Percentiles rank a stretch among this genome's conserved stretches.
Conservation (phyloP, 345 rosid species). For the Dipteronia sinensis region DNA sequence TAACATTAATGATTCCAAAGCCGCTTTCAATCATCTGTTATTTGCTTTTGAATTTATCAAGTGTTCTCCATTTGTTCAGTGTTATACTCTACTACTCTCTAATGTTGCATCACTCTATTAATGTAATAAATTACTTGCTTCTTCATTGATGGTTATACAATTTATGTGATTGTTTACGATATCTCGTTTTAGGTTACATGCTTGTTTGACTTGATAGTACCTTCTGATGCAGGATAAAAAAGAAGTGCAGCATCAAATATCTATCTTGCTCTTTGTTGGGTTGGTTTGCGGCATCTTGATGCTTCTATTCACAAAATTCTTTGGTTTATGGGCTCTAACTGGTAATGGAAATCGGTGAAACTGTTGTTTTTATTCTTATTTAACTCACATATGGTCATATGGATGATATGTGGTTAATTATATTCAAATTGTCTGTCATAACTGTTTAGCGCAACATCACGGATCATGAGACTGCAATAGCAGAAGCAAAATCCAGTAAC, state of each 20-base stretch:
- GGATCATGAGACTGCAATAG: constrained; percentile 4
- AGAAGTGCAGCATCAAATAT: constrained; percentile 88
- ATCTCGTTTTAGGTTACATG: not conserved
- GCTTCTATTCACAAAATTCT: constrained; percentile 68
- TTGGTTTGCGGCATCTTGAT: constrained; percentile 68
- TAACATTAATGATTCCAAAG: not conserved
- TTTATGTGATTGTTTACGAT: not conserved
- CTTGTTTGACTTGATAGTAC: constrained; percentile 20
- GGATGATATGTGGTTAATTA: not conserved
- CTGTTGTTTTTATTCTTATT: not conserved
- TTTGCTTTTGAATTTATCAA: too few species aligned
- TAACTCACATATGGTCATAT: not conserved
- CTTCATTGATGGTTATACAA: not conserved
- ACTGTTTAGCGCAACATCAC: not conserved
- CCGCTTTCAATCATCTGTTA: not conserved
- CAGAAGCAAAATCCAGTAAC: not conserved
- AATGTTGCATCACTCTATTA: not conserved
- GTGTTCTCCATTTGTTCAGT: not conserved
- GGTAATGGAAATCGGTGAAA: constrained; percentile 46
- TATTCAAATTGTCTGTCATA: not conserved
- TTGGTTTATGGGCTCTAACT: constrained; percentile 74
- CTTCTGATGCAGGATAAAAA: constrained; percentile 63
- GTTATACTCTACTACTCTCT: not conserved
- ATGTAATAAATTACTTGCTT: not conserved
- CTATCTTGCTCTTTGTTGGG: constrained; percentile 75